These are phyloP conservation scores for Aristolochia contorta DNA, from an alignment of 164 flowering plant genomes.

Conservation along the genomic window DNA sequence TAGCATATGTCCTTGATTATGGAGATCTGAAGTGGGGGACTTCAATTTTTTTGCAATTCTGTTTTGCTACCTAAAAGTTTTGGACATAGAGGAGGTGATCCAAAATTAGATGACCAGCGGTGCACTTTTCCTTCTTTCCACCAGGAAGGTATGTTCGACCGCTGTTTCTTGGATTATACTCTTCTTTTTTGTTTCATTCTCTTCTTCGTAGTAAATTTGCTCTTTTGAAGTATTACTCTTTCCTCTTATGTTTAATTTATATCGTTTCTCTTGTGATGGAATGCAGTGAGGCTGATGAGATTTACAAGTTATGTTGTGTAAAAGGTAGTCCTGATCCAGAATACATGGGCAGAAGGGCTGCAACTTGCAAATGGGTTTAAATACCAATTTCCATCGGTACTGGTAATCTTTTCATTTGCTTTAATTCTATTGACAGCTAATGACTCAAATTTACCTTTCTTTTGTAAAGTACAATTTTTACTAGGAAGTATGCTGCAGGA, in stretches of 20 bases:
- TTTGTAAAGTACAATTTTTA: too few species aligned
- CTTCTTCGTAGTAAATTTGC: background rate
- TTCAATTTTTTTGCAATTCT: too few species aligned
- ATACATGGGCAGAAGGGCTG: constrained; percentile 62
- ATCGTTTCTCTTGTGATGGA: background rate
- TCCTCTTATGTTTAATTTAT: background rate
- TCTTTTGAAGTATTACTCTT: background rate
- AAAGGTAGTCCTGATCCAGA: constrained; percentile 64
- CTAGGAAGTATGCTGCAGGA: too few species aligned
- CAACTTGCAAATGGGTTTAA: too few species aligned
- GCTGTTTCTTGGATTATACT: constrained; percentile 68
- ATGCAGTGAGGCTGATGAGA: constrained; percentile 50
- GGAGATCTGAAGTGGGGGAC: too few species aligned
- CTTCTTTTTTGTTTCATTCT: background rate
- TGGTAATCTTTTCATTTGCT: background rate
- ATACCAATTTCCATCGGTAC: constrained; percentile 66
- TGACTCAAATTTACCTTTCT: too few species aligned
- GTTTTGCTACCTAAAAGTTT: too few species aligned
- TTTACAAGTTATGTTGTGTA: constrained; percentile 81
- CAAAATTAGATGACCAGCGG: too few species aligned
- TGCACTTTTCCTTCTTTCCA: too few species aligned
- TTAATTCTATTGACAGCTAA: too few species aligned
- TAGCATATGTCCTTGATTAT: constrained; percentile 94
- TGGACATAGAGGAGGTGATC: too few species aligned
- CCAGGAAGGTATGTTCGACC: constrained; percentile 96